Conservation (phyloP, 768 basidiomycete genomes). For the Hebeloma cylindrosporum region DNA sequence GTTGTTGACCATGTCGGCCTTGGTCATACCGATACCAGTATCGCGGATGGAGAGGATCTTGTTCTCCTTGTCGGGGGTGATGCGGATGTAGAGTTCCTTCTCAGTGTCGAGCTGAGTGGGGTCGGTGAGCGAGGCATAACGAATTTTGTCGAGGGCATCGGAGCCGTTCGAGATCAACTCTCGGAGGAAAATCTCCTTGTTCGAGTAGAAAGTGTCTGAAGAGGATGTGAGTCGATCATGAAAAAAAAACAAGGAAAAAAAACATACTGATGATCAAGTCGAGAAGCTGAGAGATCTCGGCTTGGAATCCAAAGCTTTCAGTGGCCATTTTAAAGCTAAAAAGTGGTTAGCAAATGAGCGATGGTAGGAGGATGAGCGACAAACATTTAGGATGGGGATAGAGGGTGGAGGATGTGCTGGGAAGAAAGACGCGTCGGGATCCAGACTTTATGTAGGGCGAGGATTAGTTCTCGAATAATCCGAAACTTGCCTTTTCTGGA, state of each 20-base stretch:
- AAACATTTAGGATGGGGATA: conserved; percentile 23
- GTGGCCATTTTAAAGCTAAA: conserved; percentile 55
- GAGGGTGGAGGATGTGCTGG: conserved; percentile 21
- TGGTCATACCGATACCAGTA: conserved; percentile 99
- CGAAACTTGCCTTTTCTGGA: conserved; percentile 45
- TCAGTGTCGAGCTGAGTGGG: conserved; percentile 84
- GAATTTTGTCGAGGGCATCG: conserved; percentile 99
- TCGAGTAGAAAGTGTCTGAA: conserved; percentile 99
- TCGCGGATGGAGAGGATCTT: conserved; percentile 90
- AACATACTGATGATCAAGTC: conserved; percentile 96
- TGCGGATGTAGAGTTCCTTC: conserved; percentile 93
- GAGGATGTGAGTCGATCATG: conserved; percentile 6
- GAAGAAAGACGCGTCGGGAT: conserved; percentile 23
- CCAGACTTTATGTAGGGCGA: conserved; percentile 39
- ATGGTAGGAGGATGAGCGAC: conserved; percentile 7
- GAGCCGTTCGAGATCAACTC: conserved; percentile 97
- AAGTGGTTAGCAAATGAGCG: conserved; percentile 8
- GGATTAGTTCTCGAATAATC: conserved; percentile 51
- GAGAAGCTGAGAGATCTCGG: conserved; percentile 98
- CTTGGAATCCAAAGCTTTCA: conserved; percentile 95
- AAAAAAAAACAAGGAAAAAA: conserved; percentile 5
- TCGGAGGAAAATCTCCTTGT: conserved; percentile 99
- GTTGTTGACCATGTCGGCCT: conserved; percentile 99
- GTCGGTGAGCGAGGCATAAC: conserved; percentile 94
- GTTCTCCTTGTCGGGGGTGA: conserved; percentile 94